Evolutionary conservation across 192 early-diverging fungal genomes (phyloP), one percentile per base, ranked within the genome.

Genomic region (Gaertneriomyces semiglobifer): DNA sequence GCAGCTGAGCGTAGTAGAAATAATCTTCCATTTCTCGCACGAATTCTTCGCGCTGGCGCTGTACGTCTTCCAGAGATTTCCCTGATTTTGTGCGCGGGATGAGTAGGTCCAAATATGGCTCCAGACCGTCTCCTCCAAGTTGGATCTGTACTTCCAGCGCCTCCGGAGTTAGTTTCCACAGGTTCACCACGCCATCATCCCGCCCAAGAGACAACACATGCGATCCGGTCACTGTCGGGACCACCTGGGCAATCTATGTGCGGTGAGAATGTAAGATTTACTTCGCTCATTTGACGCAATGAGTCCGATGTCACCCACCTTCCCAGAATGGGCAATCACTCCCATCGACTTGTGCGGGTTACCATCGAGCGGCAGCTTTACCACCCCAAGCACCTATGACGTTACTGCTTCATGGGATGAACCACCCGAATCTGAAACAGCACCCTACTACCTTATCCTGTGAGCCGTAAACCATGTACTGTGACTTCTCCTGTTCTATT

Each of bases 11-110:
- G 65, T 80, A 84, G 60, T 84, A 86, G 51, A 86, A 86, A 60
- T 86, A 86, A 64, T 86, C 84, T 72, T 86, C 84, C 76, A 86
- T 78, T 60, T 86, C 84, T 55, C 71, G 53, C 9, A 86, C 68
- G 16, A 76, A 60, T 38, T 67, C 71, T 14, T 67, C 74, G 18
- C 62, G 53, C 9, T 67, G 74, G 11, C 46, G 51, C 8, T 14
- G 18, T 6, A 39, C 66, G 48, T 50, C 48, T 18, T 12, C 16
- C 48, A 50, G 0, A 18, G 48, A 50, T 4, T 59, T 54, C 20
- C 42, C 63, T 9, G 14, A 12, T n/a, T 68, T 68, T 44, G 19
- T 45, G 25, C 25, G 25, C 16, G 69, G 63, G 65, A 81, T 75
- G 42, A 86, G 62, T 76, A 86, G 72, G 52, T 82, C 69, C 58